A percentile compares a stretch with the other conserved stretches of the same genome.
Conservation (phyloP, 2,329 filamentous ascomycete genomes). For the Cordyceps cicadae region DNA sequence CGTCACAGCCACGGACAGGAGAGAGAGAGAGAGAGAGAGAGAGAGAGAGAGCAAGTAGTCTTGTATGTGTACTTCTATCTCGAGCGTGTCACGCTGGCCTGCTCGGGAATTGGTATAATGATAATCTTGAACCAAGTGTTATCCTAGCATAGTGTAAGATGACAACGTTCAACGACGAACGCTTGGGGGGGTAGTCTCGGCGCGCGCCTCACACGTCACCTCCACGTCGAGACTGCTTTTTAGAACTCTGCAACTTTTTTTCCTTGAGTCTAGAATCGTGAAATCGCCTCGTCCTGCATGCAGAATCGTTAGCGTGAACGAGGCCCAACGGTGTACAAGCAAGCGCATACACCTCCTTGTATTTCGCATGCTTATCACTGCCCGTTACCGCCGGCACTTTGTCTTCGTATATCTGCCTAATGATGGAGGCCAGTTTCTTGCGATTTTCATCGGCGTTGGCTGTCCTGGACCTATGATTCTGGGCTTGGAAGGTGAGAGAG, state of each 20-base stretch:
- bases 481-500: conserved; percentile 46
- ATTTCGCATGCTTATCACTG: conserved; percentile 38
- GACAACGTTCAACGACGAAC: background rate
- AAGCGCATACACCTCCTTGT: conserved; percentile 35
- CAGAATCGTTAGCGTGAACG: conserved; percentile 9
- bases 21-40: no score
- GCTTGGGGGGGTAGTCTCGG: background rate
- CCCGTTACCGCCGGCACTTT: conserved; percentile 39
- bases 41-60: no score
- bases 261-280: conserved; percentile 35
- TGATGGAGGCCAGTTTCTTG: conserved; percentile 39
- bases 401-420: conserved; percentile 38
- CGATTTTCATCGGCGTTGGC: conserved; percentile 47
- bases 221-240: conserved; percentile 40
- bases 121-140: no score
- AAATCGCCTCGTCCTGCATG: conserved; percentile 37
- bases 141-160: no score
- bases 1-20: no score
- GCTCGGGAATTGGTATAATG: no score
- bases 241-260: conserved; percentile 42
- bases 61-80: no score
- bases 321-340: background rate
- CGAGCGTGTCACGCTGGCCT: no score
- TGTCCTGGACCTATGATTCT: conserved; percentile 43
- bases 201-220: conserved; percentile 18